phyloP scores from a whole-genome alignment of 2,329 filamentous ascomycete genomes.

The Davidsoniella australis region DNA sequence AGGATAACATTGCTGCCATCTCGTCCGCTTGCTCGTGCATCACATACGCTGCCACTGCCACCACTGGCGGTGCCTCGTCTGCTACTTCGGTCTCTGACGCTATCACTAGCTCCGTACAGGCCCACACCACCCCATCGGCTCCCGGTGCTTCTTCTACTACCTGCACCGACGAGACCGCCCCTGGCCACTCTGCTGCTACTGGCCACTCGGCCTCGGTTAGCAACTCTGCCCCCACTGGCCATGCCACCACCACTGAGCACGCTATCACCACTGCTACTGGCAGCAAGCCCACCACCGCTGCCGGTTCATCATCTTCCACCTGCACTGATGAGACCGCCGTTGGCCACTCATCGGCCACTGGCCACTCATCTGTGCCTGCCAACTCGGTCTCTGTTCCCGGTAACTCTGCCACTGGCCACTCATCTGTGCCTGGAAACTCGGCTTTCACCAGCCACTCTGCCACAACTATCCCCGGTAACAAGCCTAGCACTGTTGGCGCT shows the following conservation, averaged over 20 bases:
- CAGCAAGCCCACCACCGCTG: not conserved
- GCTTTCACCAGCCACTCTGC: not conserved
- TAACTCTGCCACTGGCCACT: not conserved
- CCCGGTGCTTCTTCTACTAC: not conserved
- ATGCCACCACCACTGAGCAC: not conserved
- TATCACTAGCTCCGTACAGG: no score
- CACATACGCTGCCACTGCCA: slow-evolving; percentile 16
- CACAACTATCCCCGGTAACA: not conserved
- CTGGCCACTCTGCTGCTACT: not conserved
- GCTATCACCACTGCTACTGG: not conserved
- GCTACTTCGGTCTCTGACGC: no score
- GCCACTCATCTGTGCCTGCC: no score
- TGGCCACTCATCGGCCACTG: no score
- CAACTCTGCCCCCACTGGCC: not conserved
- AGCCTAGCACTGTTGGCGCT: not conserved
- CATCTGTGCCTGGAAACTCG: not conserved
- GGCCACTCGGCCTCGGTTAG: not conserved
- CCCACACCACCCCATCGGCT: not conserved
- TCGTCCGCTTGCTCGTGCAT: slow-evolving; percentile 57
- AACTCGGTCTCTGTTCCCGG: not conserved
- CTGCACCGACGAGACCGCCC: not conserved
- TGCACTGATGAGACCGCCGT: no score
- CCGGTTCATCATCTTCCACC: slow-evolving; percentile 15
- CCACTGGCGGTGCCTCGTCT: not conserved
- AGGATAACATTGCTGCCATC: slow-evolving; percentile 33